These are phyloP conservation scores for Colletotrichum cordylinicola DNA, from an alignment of 2,329 filamentous ascomycete genomes.

Conservation along the genomic window DNA sequence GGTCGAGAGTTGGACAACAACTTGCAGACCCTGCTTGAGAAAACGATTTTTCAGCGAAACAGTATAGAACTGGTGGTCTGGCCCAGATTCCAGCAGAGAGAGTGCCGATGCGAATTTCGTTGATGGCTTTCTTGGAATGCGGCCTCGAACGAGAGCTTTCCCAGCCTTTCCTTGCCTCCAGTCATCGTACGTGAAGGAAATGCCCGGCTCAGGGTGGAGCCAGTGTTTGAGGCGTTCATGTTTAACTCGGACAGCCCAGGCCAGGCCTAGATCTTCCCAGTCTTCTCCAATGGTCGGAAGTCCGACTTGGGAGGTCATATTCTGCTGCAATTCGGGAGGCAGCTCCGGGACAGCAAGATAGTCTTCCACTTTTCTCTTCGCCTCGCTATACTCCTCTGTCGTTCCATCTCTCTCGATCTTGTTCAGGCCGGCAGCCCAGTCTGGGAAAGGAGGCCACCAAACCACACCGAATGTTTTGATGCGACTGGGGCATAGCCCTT, in stretches of 20 bases:
- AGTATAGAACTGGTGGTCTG: neutral
- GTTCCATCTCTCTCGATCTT: neutral
- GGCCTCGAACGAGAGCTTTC: neutral
- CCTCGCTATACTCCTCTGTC: fast-evolving
- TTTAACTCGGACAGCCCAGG: neutral
- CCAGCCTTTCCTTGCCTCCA: neutral
- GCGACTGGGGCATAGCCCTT: neutral
- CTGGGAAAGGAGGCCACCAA: neutral
- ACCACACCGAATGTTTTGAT: neutral
- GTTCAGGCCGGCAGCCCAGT: neutral
- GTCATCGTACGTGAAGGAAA: neutral
- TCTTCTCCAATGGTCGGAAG: neutral
- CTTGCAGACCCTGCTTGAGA: neutral
- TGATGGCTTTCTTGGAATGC: neutral
- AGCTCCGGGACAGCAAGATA: neutral
- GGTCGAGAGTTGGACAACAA: neutral
- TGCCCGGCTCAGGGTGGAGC: neutral
- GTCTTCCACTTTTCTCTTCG: neutral
- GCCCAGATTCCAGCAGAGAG: neutral
- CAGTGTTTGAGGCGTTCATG: neutral
- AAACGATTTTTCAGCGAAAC: neutral
- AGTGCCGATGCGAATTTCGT: fast-evolving
- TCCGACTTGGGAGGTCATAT: neutral
- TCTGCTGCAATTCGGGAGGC: neutral
- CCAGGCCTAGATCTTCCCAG: neutral